phyloP scores from a whole-genome alignment of 768 basidiomycete genomes.

The Lactarius psammicola region DNA sequence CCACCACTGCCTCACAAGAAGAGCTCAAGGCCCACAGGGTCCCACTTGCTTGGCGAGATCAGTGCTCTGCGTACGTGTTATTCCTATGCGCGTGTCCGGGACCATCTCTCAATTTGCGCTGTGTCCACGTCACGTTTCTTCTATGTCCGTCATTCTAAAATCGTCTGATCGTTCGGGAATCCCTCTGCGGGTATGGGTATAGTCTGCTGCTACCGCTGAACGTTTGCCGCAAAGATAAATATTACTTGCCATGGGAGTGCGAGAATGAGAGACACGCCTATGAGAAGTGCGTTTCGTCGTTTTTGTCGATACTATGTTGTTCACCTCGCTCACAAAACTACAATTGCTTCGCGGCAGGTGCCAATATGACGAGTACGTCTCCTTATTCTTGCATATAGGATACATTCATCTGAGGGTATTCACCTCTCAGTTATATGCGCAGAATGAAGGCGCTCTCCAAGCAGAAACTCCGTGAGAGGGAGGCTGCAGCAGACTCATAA shows the following conservation, averaged over 20 bases:
- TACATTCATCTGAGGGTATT: constrained; percentile 12
- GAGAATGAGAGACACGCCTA: constrained; percentile 84
- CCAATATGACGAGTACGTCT: constrained; percentile 83
- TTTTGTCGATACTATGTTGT: background rate
- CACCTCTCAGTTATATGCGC: constrained; percentile 64
- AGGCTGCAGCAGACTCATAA: constrained; percentile 37
- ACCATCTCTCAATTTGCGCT: background rate
- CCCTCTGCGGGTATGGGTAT: constrained; percentile 1
- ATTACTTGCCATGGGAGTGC: constrained; percentile 91
- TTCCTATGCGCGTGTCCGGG: background rate
- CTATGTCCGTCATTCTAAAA: background rate
- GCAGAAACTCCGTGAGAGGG: constrained; percentile 53
- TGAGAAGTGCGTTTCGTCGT: constrained; percentile 62
- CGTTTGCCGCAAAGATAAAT: constrained; percentile 72
- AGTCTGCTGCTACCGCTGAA: constrained; percentile 89
- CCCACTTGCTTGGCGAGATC: constrained; percentile 84
- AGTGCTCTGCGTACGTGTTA: constrained; percentile 80
- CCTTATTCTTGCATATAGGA: constrained; percentile 12
- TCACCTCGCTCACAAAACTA: background rate
- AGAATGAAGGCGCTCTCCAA: constrained; percentile 84
- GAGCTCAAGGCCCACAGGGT: constrained; percentile 75
- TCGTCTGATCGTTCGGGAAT: background rate
- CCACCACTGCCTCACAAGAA: constrained; percentile 77
- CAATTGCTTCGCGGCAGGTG: constrained; percentile 51
- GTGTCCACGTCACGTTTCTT: background rate